phyloP scores from a whole-genome alignment of 2,329 filamentous ascomycete species.

The Coniochaeta prunicola region DNA sequence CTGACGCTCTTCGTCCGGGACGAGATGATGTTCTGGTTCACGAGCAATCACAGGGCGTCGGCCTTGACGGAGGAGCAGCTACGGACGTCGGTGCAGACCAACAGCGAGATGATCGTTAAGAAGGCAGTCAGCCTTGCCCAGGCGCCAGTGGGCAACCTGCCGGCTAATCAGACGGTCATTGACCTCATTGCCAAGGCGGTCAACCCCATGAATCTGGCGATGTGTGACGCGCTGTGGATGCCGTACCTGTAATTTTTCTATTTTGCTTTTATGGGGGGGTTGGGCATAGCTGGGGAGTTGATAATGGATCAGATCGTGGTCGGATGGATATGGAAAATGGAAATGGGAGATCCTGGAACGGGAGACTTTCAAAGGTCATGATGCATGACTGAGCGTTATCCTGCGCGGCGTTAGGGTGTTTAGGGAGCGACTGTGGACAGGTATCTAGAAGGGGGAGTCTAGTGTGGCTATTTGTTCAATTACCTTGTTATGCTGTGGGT shows the following conservation, averaged over 20 bases:
- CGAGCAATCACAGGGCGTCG: constrained; percentile 59
- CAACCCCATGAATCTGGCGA: constrained; percentile 80
- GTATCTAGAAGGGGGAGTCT: not conserved
- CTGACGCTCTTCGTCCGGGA: constrained; percentile 92
- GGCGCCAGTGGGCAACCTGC: constrained; percentile 69
- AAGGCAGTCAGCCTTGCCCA: constrained; percentile 79
- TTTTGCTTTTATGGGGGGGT: not conserved
- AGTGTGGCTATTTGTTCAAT: not conserved
- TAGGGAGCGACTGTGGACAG: not conserved
- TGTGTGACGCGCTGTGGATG: constrained; percentile 96
- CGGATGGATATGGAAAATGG: not conserved
- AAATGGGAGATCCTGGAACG: not conserved
- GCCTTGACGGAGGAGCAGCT: constrained; percentile 57
- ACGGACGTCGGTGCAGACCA: constrained; percentile 56
- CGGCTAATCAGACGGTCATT: constrained; percentile 94
- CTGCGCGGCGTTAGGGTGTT: not conserved
- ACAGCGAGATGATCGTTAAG: constrained; percentile 89
- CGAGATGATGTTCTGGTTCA: constrained; percentile 97
- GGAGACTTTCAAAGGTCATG: not conserved
- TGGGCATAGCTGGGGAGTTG: not conserved
- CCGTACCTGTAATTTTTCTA: constrained; percentile 56
- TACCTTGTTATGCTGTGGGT: not conserved
- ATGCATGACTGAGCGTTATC: not conserved
- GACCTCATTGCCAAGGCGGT: constrained; percentile 90
- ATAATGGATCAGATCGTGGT: not conserved